A percentile compares a stretch with the other conserved stretches of the same genome.
Conservation (phyloP, 2,329 filamentous ascomycete species). For the Orbilia ellipsospora region DNA sequence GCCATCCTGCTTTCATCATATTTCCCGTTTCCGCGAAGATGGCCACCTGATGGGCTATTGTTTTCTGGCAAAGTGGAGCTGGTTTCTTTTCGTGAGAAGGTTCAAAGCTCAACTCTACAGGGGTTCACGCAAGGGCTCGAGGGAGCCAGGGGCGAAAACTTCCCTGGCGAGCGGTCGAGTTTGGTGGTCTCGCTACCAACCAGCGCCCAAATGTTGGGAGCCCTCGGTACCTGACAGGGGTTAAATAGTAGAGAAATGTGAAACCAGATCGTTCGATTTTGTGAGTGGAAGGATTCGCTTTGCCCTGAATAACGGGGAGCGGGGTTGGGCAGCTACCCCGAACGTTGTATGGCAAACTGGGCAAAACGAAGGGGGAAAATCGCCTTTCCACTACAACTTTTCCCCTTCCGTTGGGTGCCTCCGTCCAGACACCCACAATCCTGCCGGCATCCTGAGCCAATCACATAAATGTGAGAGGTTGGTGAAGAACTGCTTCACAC, state of each 20-base stretch:
- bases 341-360: slow-evolving; percentile 37
- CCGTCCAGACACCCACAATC: slow-evolving; percentile 22
- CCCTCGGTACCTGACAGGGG: slow-evolving; percentile 1
- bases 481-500: slow-evolving; percentile 7
- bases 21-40: slow-evolving; percentile 49
- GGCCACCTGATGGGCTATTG: slow-evolving; percentile 27
- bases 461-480: slow-evolving; percentile 40
- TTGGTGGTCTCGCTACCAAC: slow-evolving; percentile 17
- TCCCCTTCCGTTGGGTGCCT: slow-evolving; percentile 34
- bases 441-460: not conserved
- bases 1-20: slow-evolving; percentile 21
- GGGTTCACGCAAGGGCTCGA: slow-evolving; percentile 24
- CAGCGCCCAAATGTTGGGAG: slow-evolving; percentile 10
- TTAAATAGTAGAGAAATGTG: slow-evolving; percentile 6
- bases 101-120: slow-evolving; percentile 27
- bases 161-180: slow-evolving; percentile 27
- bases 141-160: slow-evolving; percentile 40
- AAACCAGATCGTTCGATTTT: slow-evolving; percentile 8
- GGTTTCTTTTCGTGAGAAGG: slow-evolving; percentile 32
- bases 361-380: slow-evolving; percentile 49
- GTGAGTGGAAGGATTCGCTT: slow-evolving; percentile 33
- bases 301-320: slow-evolving; percentile 45
- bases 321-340: slow-evolving; percentile 31
- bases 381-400: slow-evolving; percentile 28
- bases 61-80: slow-evolving; percentile 34